Percentiles rank a stretch among this genome's conserved stretches.
These are phyloP conservation scores for Claviceps pazoutovae DNA, from an alignment of 2,329 filamentous ascomycete species.

Conservation along the genomic window DNA sequence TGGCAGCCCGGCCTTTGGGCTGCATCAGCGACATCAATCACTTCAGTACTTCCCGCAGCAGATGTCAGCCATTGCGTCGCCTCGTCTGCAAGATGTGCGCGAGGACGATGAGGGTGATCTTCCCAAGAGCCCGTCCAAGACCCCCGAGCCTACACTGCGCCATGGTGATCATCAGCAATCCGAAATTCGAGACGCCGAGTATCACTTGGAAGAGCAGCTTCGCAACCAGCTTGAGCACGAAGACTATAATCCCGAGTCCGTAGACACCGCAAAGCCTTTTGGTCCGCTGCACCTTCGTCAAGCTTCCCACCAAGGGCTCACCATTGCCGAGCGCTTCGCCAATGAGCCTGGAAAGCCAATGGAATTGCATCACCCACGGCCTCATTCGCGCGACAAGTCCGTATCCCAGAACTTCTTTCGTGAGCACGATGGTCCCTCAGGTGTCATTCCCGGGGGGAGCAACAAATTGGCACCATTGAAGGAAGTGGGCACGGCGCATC, in stretches of 20 bases:
- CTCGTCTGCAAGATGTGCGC: conserved; percentile 56
- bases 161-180: conserved; percentile 63
- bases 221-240: conserved; percentile 67
- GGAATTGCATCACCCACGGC: conserved; percentile 56
- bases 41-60: conserved; percentile 43
- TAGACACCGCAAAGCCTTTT: conserved; percentile 12
- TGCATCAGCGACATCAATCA: conserved; percentile 45
- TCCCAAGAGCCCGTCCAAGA: conserved; percentile 39
- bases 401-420: conserved; percentile 52
- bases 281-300: conserved; percentile 26
- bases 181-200: conserved; percentile 75
- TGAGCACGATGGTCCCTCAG: conserved; percentile 35
- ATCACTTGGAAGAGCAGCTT: conserved; percentile 68
- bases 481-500: conserved; percentile 25
- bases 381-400: conserved; percentile 61
- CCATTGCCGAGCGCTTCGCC: conserved; percentile 36
- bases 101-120: conserved; percentile 54
- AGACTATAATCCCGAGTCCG: conserved; percentile 52
- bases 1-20: conserved; percentile 26
- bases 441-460: conserved; percentile 23
- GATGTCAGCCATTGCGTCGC: conserved; percentile 40
- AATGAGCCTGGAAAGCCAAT: conserved; percentile 39
- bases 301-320: conserved; percentile 36
- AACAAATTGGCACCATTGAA: conserved; percentile 27
- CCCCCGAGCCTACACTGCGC: conserved; percentile 33